Conservation (phyloP, 2,329 filamentous ascomycete species). For the Plenodomus tracheiphilus region DNA sequence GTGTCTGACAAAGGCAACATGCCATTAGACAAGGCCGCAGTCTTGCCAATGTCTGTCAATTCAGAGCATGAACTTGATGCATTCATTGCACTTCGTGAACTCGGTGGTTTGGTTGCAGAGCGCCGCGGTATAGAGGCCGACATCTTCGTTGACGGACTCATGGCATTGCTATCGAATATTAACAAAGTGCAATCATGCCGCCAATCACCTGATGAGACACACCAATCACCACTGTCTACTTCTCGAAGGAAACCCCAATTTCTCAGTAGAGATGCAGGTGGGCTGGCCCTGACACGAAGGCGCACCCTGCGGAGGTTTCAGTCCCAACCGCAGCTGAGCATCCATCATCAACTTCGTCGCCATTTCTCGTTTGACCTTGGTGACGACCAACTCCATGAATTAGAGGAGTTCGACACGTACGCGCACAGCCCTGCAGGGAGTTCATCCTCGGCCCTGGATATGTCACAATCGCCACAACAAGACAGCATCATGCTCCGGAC, state of each 20-base stretch:
- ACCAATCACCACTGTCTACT: background rate
- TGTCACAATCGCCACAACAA: slow-evolving; percentile 1
- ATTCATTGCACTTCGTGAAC: slow-evolving; percentile 38
- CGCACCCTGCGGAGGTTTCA: slow-evolving; percentile 10
- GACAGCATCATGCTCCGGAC: background rate
- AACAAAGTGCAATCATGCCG: background rate
- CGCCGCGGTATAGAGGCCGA: slow-evolving; percentile 40
- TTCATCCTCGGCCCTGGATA: slow-evolving; percentile 1
- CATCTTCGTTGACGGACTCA: slow-evolving; percentile 38
- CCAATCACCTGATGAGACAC: background rate
- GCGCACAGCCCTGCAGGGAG: background rate
- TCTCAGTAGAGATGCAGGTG: background rate
- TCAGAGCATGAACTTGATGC: slow-evolving; percentile 32
- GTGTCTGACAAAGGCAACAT: background rate
- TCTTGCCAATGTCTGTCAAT: slow-evolving; percentile 6
- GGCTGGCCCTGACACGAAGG: slow-evolving; percentile 1
- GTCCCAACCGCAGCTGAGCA: slow-evolving; percentile 24
- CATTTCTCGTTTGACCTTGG: slow-evolving; percentile 51
- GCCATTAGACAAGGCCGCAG: slow-evolving; percentile 32
- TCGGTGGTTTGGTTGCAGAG: slow-evolving; percentile 40
- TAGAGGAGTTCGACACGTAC: slow-evolving; percentile 8
- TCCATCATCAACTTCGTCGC: slow-evolving; percentile 25
- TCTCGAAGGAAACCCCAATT: background rate
- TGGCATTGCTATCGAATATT: slow-evolving; percentile 33
- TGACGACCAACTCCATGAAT: slow-evolving; percentile 40